Percentiles rank a stretch among this genome's conserved stretches.
phyloP scores from a whole-genome alignment of 768 basidiomycete species.

The Rhodotorula babjevae region DNA sequence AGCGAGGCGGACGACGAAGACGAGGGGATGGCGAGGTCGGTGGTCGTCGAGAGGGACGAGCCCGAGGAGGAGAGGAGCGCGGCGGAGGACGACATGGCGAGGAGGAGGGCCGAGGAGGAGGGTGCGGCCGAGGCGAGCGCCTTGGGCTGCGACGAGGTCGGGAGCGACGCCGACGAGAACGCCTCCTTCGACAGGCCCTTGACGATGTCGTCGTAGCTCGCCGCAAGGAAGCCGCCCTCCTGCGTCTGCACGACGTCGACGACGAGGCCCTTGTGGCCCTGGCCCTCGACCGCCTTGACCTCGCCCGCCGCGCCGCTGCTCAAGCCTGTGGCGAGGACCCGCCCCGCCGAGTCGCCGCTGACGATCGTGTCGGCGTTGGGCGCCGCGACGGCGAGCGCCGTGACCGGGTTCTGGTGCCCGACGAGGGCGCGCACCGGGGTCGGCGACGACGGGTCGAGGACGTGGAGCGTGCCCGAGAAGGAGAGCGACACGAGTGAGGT shows the following conservation, averaged over 20 bases:
- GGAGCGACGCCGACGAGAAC: constrained; percentile 4
- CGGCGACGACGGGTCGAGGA: constrained; percentile 27
- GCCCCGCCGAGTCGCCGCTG: constrained; percentile 31
- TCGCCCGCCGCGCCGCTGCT: constrained; percentile 1
- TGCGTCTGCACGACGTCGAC: constrained; percentile 19
- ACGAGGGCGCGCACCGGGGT: constrained; percentile 10
- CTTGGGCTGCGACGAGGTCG: constrained; percentile 24
- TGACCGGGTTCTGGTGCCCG: constrained; percentile 36
- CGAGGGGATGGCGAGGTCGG: neutral
- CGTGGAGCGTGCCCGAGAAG: constrained; percentile 31
- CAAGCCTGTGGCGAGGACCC: neutral
- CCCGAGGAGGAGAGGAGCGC: constrained; percentile 8
- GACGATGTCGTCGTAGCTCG: constrained; percentile 31
- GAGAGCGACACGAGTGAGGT: constrained; percentile 23
- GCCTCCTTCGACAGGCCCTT: constrained; percentile 10
- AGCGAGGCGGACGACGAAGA: constrained; percentile 41
- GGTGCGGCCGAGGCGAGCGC: constrained; percentile 8
- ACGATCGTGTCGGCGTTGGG: constrained; percentile 13
- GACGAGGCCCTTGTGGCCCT: constrained; percentile 16
- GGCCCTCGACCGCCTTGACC: neutral
- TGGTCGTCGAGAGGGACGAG: neutral
- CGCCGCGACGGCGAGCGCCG: constrained; percentile 19
- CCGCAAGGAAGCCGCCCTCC: constrained; percentile 4
- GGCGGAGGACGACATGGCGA: constrained; percentile 16
- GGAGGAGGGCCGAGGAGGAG: constrained; percentile 51